Evolutionary conservation across 2,329 filamentous ascomycete genomes (phyloP).

Genomic region (Pseudogymnoascus sp.): DNA sequence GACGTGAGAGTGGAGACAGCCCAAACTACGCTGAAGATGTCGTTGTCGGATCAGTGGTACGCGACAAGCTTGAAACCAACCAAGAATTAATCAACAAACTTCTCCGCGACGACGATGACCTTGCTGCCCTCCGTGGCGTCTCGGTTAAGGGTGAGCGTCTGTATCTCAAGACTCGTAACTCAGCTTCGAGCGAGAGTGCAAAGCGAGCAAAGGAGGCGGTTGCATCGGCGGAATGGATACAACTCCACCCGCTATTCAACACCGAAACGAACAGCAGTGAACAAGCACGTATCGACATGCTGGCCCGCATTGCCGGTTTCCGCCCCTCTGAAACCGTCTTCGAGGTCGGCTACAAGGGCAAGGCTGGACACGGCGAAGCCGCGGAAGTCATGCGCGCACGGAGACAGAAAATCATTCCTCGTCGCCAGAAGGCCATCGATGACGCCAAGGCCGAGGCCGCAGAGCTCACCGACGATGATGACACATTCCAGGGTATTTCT

Average conservation of each 20-base stretch:
- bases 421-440: slow-evolving; percentile 34
- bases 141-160: slow-evolving; percentile 85
- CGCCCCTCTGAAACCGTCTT: slow-evolving; percentile 93
- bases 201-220: slow-evolving; percentile 77
- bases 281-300: slow-evolving; percentile 72
- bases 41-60: slow-evolving; percentile 67
- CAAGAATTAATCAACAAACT: slow-evolving; percentile 80
- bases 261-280: slow-evolving; percentile 59
- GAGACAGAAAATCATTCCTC: slow-evolving; percentile 61
- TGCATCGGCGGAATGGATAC: slow-evolving; percentile 60
- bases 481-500: slow-evolving; percentile 15
- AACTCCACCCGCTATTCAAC: slow-evolving; percentile 75
- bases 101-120: slow-evolving; percentile 66
- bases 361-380: slow-evolving; percentile 53
- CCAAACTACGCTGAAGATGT: slow-evolving; percentile 76
- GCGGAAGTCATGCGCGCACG: slow-evolving; percentile 70
- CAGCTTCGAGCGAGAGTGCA: slow-evolving; percentile 83
- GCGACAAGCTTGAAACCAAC: slow-evolving; percentile 65
- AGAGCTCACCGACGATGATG: slow-evolving; percentile 30
- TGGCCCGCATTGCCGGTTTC: slow-evolving; percentile 82
- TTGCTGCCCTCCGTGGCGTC: slow-evolving; percentile 63
- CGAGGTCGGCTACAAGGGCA: slow-evolving; percentile 72
- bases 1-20: slow-evolving; percentile 51
- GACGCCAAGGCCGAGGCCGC: slow-evolving; percentile 33
- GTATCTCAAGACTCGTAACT: slow-evolving; percentile 82